Conservation (phyloP, 2,329 filamentous ascomycete genomes). For the Sordariomycetes sp. region DNA sequence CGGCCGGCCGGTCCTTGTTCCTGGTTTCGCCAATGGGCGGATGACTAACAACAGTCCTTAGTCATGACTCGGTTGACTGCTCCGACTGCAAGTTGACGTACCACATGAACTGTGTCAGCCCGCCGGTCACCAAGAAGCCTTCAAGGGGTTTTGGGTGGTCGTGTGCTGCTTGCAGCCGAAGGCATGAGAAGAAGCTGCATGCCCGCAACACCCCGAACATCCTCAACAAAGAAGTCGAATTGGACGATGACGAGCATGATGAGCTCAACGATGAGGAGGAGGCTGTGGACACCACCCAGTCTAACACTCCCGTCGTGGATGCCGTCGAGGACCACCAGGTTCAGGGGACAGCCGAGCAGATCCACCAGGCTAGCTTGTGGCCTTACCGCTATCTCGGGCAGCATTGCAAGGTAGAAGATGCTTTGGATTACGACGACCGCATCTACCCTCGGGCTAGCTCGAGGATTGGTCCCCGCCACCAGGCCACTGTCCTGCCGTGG, state of each 20-base stretch:
- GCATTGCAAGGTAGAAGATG: constrained; percentile 91
- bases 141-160: constrained; percentile 97
- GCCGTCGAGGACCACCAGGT: constrained; percentile 44
- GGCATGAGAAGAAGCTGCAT: constrained; percentile 88
- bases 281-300: constrained; percentile 46
- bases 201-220: constrained; percentile 75
- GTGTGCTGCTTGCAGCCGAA: constrained; percentile 88
- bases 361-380: constrained; percentile 89
- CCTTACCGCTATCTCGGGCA: constrained; percentile 92
- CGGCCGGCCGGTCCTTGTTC: constrained; percentile 5
- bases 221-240: constrained; percentile 46
- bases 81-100: constrained; percentile 92
- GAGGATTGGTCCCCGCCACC: constrained; percentile 79
- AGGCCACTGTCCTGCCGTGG: constrained; percentile 79
- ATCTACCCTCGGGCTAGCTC: constrained; percentile 96
- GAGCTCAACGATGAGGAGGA: constrained; percentile 59
- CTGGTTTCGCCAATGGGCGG: neutral
- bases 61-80: constrained; percentile 92
- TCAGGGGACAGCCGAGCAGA: constrained; percentile 69
- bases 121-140: constrained; percentile 87
- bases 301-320: constrained; percentile 30
- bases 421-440: constrained; percentile 90
- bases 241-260: constrained; percentile 47
- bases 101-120: constrained; percentile 96
- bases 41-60: constrained; percentile 22